Evolutionary conservation across 2,329 filamentous ascomycete species (phyloP), one percentile per base, ranked within the genome.

Genomic region (Xylariales sp.): DNA sequence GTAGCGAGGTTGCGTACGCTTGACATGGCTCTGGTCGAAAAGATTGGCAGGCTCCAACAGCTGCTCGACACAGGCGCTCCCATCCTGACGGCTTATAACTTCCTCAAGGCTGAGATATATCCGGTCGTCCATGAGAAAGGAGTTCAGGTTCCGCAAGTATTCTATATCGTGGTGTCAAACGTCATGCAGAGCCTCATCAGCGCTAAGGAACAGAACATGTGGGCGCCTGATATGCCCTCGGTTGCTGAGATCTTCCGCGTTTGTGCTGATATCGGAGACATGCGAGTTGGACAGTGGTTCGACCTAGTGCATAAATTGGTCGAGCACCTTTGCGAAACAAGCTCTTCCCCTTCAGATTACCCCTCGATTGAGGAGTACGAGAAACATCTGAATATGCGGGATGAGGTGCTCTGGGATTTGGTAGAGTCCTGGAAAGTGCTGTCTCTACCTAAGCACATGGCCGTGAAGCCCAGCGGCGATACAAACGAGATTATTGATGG

Each of bases 391-490:
- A 47, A 47, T 12, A 48, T 45, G 25, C 54, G 55, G 27, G 52
- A 61, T 24, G 47, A 40, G 7, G 55, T 67, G 39, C 46, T 68
- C 3, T 45, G 48, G 14, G 66, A 69, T 42, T 54, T 70, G 4
- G 47, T 67, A 13, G 56, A 63, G 16, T 55, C 63, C 13, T 70
- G 66, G 67, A 60, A 61, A 29, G 42, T 62, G 11, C 56, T 69
- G 38, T 56, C 57, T 19, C 42, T 60, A 14, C 60, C 62, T n/a
- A 48, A 43, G 13, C 21, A 41, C 20, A 38, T 41, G 33, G 40
- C 27, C 13, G 35, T 44, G 13, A 24, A 33, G 10, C 19, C 20
- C 19, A 29, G 20, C 12, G 29, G 23, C 13, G 23, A 37, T 6
- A 48, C 45, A 27, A 40, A 41, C 21, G 48, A 51, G 24, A 33